Evolutionary conservation across 2,329 filamentous ascomycete species (phyloP), one percentile per base, ranked within the genome.

Genomic region (Phialocephala sp.): DNA sequence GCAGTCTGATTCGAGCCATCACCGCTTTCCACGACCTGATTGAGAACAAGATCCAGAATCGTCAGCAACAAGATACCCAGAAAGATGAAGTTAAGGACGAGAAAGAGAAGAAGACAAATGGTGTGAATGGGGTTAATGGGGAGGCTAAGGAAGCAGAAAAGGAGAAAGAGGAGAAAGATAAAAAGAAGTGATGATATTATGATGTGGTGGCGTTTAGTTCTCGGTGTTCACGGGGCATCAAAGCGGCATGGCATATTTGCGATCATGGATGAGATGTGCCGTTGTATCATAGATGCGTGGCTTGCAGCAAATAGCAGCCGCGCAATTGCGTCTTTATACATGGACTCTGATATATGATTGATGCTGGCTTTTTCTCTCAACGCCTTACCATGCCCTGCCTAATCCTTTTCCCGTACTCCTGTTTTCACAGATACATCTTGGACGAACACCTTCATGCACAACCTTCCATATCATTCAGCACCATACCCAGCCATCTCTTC

Each of bases 41-140:
- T 72, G 95, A 99, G 84, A 99, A 99, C 84, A 99, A 99, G 87
- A 97, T 98, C 72, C 94, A 98, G 83, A 99, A 99, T 82, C 88
- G 94, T 78, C 94, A 98, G 81, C 92, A 96, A 79, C 91, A 96
- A 76, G 95, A 98, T 77, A 95, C 99, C 76, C 94, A 94, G 81
- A 94, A 98, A 73, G 86, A 84, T 55, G 92, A 92, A 82, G 92
- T 89, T 66, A 87, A 87, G 59, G 80, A 84, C 64, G 80, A 79
- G 69, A 84, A 84, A 71, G 83, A 85, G 41, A 84, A 84, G 69
- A 88, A 93, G 76, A 89, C 90, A 58, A 91, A 91, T 76, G 89
- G 89, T 71, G 79, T 82, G 72, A 86, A 86, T 67, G 77, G 74
- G 67, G 71, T 78, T 9, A 90, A 89, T 64, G 87, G 87, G 15